Conservation (phyloP, 306 rosid species). For the Glycine latifolia region DNA sequence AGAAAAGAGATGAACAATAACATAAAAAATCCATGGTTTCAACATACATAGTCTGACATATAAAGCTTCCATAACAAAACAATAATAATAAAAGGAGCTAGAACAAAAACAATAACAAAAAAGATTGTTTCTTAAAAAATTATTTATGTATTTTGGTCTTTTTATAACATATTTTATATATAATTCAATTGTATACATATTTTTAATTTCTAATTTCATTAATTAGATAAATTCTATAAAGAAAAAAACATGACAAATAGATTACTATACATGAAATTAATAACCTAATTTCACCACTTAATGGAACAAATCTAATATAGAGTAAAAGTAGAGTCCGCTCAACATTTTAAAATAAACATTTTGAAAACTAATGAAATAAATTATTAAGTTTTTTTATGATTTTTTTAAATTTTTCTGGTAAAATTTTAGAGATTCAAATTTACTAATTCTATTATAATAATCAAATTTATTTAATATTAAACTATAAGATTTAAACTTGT, state of each 20-base stretch:
- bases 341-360: background rate
- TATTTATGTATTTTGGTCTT: background rate
- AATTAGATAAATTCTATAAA: background rate
- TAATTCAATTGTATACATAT: background rate
- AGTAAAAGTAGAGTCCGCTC: background rate
- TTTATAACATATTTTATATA: background rate
- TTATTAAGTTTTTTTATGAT: background rate
- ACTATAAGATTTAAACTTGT: background rate
- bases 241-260: background rate
- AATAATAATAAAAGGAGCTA: background rate
- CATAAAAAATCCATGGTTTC: background rate
- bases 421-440: background rate
- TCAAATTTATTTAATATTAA: conserved; percentile 1
- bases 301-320: background rate
- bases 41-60: background rate
- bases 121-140: background rate
- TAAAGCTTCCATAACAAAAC: background rate
- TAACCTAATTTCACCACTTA: background rate
- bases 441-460: background rate
- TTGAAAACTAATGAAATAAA: too few relatives aligned
- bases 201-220: background rate
- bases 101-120: background rate
- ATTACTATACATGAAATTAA: background rate
- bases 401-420: background rate
- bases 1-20: background rate